These are phyloP conservation scores for Fraxinus platypoda DNA, from an alignment of 305 asterid genomes.

Conservation along the genomic window DNA sequence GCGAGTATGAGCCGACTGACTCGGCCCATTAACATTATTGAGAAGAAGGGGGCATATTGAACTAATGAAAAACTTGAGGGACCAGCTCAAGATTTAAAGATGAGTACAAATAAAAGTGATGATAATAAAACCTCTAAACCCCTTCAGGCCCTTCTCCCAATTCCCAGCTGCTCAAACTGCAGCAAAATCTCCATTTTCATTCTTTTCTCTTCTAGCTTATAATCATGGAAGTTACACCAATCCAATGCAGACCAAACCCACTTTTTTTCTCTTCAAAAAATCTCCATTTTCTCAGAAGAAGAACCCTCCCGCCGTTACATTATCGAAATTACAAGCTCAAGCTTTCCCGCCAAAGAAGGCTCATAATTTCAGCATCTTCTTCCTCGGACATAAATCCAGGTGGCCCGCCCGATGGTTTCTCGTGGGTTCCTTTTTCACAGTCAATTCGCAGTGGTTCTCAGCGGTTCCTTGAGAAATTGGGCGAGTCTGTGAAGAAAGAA, in stretches of 20 bases:
- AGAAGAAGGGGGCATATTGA: neutral
- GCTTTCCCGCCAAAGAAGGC: constrained; percentile 51
- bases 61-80: neutral
- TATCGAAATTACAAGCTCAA: constrained; percentile 30
- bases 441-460: constrained; percentile 60
- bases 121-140: constrained; percentile 34
- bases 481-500: constrained; percentile 67
- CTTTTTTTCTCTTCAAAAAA: constrained; percentile 26
- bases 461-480: constrained; percentile 60
- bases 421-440: constrained; percentile 64
- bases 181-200: constrained; percentile 8
- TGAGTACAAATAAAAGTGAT: neutral
- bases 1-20: neutral
- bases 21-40: neutral
- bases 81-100: neutral
- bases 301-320: constrained; percentile 24
- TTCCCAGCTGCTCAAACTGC: constrained; percentile 18
- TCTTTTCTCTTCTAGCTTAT: neutral
- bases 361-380: constrained; percentile 55
- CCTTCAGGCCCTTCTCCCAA: constrained; percentile 29
- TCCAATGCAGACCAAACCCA: constrained; percentile 37
- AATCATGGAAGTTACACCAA: constrained; percentile 35
- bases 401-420: constrained; percentile 57
- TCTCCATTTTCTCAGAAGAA: constrained; percentile 26
- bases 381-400: constrained; percentile 31